Conservation (phyloP, 2,329 filamentous ascomycete genomes). For the Exophiala sp. region DNA sequence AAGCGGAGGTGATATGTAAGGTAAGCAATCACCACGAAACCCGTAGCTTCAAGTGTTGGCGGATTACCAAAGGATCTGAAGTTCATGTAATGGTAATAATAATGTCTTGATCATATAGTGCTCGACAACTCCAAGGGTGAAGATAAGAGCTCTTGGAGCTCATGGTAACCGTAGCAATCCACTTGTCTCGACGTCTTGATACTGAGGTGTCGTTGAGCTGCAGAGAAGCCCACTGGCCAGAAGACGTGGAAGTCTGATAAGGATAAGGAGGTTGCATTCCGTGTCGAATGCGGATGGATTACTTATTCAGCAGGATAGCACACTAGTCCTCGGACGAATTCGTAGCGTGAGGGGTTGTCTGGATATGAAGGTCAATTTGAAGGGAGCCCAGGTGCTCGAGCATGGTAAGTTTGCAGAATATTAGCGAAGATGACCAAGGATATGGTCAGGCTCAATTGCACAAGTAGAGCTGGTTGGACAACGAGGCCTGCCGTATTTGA, state of each 20-base stretch:
- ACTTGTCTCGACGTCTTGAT: constrained; percentile 9
- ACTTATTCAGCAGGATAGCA: background rate
- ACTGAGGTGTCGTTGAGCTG: background rate
- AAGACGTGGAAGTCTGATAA: background rate
- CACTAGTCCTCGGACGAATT: too few relatives aligned
- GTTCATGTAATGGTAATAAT: background rate
- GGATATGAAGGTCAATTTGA: too few relatives aligned
- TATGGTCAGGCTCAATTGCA: too few relatives aligned
- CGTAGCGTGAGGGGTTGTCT: too few relatives aligned
- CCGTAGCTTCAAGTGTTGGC: too few relatives aligned
- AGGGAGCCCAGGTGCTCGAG: too few relatives aligned
- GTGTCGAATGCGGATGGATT: background rate
- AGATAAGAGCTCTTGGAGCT: constrained; percentile 6
- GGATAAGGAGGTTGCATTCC: background rate
- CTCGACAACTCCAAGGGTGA: background rate
- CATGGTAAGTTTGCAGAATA: too few relatives aligned
- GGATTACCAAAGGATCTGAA: background rate
- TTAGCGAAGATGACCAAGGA: too few relatives aligned
- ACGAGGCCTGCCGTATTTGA: too few relatives aligned
- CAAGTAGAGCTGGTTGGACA: too few relatives aligned
- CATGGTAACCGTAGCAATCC: constrained; percentile 14
- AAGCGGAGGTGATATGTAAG: background rate
- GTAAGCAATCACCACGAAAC: too few relatives aligned
- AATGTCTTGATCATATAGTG: too few relatives aligned
- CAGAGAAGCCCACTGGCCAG: background rate